Evolutionary conservation across 768 basidiomycete species (phyloP).

Genomic region (Russula olivacea): DNA sequence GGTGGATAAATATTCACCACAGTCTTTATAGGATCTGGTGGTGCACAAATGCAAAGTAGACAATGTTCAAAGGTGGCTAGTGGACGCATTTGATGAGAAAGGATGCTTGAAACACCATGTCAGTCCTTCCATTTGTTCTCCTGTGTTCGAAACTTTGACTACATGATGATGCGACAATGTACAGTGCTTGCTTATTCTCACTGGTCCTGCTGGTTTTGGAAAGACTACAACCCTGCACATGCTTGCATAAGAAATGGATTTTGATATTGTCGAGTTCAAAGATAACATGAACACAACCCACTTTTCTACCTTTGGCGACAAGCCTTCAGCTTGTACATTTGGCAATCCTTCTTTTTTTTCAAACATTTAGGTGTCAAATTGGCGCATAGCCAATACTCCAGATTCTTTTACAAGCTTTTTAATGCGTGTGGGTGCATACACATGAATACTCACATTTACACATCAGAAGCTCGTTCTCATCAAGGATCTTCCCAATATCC

Average conservation of each 20-base stretch:
- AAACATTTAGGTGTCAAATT: background rate
- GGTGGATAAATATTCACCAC: slow-evolving; percentile 34
- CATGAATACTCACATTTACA: slow-evolving; percentile 40
- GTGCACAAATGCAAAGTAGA: slow-evolving; percentile 77
- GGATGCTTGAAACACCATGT: slow-evolving; percentile 73
- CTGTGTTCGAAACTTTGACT: background rate
- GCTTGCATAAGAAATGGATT: slow-evolving; percentile 63
- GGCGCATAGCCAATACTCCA: slow-evolving; percentile 8
- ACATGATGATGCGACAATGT: background rate
- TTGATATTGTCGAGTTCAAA: slow-evolving; percentile 71
- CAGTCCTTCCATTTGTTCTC: slow-evolving; percentile 28
- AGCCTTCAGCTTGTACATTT: slow-evolving; percentile 11
- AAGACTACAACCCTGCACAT: slow-evolving; percentile 85
- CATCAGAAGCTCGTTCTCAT: slow-evolving; percentile 56
- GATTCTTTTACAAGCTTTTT: slow-evolving; percentile 75
- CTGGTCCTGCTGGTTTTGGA: slow-evolving; percentile 84
- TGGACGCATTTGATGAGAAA: slow-evolving; percentile 65
- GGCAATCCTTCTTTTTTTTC: background rate
- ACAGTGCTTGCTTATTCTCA: slow-evolving; percentile 77
- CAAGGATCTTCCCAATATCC: slow-evolving; percentile 87
- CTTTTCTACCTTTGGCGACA: slow-evolving; percentile 40
- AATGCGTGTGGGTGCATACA: slow-evolving; percentile 57
- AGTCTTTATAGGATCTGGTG: slow-evolving; percentile 58
- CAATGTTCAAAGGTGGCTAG: slow-evolving; percentile 68
- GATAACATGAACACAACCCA: slow-evolving; percentile 49